phyloP scores from a whole-genome alignment of 2,329 filamentous ascomycete species.

The Bipolaris cookei region DNA sequence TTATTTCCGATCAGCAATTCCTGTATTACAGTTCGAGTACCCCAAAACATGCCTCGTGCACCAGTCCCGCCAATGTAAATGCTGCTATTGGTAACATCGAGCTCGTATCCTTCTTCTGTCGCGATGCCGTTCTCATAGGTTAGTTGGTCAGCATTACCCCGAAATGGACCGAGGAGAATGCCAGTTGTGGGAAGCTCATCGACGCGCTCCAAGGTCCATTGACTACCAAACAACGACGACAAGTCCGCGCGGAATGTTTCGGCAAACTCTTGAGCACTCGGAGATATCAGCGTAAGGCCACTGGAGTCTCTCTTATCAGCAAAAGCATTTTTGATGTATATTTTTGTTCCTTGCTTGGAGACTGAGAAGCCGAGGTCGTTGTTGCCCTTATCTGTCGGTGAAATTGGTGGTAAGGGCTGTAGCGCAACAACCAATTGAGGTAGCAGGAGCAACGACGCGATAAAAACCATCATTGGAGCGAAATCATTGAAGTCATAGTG shows the following conservation, averaged over 20 bases:
- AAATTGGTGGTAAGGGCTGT: constrained; percentile 51
- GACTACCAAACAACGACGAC: constrained; percentile 47
- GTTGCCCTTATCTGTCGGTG: constrained; percentile 28
- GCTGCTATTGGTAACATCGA: constrained; percentile 47
- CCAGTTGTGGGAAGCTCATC: constrained; percentile 48
- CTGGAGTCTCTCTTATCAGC: constrained; percentile 51
- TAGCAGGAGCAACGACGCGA: neutral
- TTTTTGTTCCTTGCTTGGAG: constrained; percentile 30
- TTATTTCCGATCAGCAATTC: constrained; percentile 49
- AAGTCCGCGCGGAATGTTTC: constrained; percentile 56
- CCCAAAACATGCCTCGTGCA: constrained; percentile 57
- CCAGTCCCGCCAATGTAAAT: constrained; percentile 53
- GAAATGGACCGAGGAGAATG: constrained; percentile 53
- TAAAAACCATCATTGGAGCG: neutral
- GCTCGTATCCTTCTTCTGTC: constrained; percentile 60
- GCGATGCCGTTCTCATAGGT: constrained; percentile 56
- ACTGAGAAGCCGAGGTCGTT: constrained; percentile 33
- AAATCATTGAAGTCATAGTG: neutral
- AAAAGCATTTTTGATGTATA: constrained; percentile 54
- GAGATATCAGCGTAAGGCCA: constrained; percentile 61
- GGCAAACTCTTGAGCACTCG: constrained; percentile 58
- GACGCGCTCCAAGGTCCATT: constrained; percentile 53
- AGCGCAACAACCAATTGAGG: constrained; percentile 29
- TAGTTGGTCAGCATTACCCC: constrained; percentile 36
- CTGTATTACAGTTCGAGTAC: constrained; percentile 56